Evolutionary conservation across 2,329 filamentous ascomycete species (phyloP).

Genomic region (Colletotrichum sansevieriae): DNA sequence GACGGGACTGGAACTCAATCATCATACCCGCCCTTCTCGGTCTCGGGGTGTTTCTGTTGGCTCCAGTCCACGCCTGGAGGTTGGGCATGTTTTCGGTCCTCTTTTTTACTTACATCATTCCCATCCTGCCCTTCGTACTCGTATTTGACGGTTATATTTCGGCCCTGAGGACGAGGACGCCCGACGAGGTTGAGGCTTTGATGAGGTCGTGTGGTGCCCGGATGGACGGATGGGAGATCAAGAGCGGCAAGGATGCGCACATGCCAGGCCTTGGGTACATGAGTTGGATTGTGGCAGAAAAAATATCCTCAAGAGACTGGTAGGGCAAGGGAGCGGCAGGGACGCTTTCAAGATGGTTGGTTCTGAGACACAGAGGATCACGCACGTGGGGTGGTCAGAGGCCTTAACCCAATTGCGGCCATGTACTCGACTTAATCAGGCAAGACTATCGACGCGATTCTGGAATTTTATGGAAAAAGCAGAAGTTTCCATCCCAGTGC

Average conservation of each 20-base stretch:
- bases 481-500: too few species aligned
- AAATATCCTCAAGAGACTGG: constrained; percentile 29
- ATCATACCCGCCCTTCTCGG: constrained; percentile 67
- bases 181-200: constrained; percentile 73
- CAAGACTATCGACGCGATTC: too few species aligned
- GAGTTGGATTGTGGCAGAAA: constrained; percentile 61
- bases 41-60: constrained; percentile 62
- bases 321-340: background rate
- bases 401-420: background rate
- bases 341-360: too few species aligned
- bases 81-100: constrained; percentile 67
- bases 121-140: constrained; percentile 75
- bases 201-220: constrained; percentile 66
- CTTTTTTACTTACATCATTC: constrained; percentile 75
- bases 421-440: background rate
- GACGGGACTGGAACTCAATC: constrained; percentile 68
- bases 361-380: too few species aligned
- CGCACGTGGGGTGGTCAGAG: too few species aligned
- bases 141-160: constrained; percentile 79
- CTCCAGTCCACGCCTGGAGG: constrained; percentile 66
- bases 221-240: constrained; percentile 61
- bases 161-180: constrained; percentile 74
- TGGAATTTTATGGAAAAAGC: too few species aligned
- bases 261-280: constrained; percentile 65
- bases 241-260: constrained; percentile 60